Evolutionary conservation across 176 grass and related monocot species (phyloP).

Genomic region (Elymus sibiricus): DNA sequence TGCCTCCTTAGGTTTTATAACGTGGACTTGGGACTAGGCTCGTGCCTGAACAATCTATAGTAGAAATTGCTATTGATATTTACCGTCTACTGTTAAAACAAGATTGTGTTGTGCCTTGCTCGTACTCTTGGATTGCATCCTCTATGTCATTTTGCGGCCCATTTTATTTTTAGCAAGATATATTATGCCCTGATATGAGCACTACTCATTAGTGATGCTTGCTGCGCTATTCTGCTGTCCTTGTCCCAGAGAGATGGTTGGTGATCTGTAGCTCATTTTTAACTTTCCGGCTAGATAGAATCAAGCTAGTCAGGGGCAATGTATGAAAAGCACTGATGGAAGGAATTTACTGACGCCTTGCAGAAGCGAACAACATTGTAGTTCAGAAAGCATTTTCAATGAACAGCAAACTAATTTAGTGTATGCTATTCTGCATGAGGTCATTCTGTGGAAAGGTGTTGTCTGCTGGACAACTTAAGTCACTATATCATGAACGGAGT

Average conservation of each 20-base stretch:
- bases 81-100: not conserved
- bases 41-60: not conserved
- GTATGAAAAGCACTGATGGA: not conserved
- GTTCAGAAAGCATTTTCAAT: not conserved
- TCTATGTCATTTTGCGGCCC: not conserved
- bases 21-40: not conserved
- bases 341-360: not conserved
- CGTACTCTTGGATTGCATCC: not conserved
- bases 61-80: not conserved
- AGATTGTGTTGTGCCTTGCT: not conserved
- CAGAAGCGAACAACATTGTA: not conserved
- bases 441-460: not conserved
- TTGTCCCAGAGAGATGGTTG: not conserved
- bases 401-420: not conserved
- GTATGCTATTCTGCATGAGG: not conserved
- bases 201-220: not conserved
- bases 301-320: not conserved
- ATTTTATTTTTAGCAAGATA: not conserved
- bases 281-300: not conserved
- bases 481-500: not conserved
- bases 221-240: not conserved
- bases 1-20: not conserved
- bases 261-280: not conserved
- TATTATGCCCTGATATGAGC: not conserved
- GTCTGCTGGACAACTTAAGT: too few species aligned